Percentiles rank a stretch among this genome's conserved stretches.
These are phyloP conservation scores for Sedum album DNA, from an alignment of 164 flowering plant genomes.

Conservation along the genomic window DNA sequence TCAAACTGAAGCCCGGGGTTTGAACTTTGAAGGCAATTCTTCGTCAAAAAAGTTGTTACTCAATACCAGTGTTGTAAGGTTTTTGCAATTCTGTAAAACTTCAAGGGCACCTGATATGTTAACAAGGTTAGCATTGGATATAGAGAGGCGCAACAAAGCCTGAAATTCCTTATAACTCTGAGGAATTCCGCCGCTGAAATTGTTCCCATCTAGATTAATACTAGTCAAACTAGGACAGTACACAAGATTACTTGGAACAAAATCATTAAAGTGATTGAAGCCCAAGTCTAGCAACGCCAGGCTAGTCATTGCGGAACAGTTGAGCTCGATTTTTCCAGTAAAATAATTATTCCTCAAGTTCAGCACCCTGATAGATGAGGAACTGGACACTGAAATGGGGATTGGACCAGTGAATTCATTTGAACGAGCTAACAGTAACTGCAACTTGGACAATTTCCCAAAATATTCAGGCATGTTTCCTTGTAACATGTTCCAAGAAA, in stretches of 20 bases:
- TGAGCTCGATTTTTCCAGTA: not conserved
- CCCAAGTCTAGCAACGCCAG: not conserved
- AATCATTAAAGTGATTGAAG: not conserved
- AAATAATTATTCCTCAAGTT: constrained; percentile 1
- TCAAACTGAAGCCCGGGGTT: too few species aligned
- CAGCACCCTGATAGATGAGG: not conserved
- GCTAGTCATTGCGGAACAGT: constrained; percentile 1
- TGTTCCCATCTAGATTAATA: constrained; percentile 19
- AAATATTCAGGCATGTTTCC: not conserved
- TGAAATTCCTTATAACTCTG: constrained; percentile 13
- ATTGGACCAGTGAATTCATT: constrained; percentile 14
- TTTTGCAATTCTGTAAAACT: too few species aligned
- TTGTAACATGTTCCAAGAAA: not conserved
- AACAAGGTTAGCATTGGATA: too few species aligned
- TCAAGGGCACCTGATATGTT: too few species aligned
- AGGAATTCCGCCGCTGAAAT: constrained; percentile 18
- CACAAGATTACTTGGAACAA: constrained; percentile 10
- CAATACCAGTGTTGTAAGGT: too few species aligned
- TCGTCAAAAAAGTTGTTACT: too few species aligned
- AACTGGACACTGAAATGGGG: constrained; percentile 7
- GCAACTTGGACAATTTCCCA: not conserved
- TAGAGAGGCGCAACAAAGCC: constrained; percentile 17
- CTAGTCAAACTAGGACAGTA: constrained; percentile 16
- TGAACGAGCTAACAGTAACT: not conserved
- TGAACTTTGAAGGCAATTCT: too few species aligned